These are phyloP conservation scores for Umbilicus rupestris DNA, from an alignment of 164 flowering plant genomes.

Conservation along the genomic window DNA sequence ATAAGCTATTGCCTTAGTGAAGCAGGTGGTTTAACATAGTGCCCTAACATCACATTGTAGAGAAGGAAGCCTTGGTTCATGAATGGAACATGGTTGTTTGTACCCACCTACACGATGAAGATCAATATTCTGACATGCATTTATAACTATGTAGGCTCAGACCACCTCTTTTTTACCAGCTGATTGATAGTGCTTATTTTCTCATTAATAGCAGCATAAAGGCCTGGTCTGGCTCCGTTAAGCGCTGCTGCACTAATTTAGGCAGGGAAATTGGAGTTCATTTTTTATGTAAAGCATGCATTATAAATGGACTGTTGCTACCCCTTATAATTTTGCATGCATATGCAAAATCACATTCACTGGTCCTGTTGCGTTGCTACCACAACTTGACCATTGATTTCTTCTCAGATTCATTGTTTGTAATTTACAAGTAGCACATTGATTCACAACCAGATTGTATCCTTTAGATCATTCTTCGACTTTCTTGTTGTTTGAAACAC, in stretches of 20 bases:
- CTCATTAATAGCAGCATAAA: not conserved
- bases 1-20: no score
- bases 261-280: not conserved
- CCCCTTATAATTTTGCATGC: slow-evolving; percentile 1
- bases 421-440: not conserved
- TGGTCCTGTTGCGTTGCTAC: not conserved
- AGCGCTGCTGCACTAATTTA: not conserved
- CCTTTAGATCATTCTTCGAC: not conserved
- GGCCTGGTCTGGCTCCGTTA: not conserved
- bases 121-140: no score
- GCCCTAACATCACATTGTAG: no score
- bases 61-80: no score
- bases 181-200: not conserved
- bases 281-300: not conserved
- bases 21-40: no score
- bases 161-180: no score
- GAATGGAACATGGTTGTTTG: no score
- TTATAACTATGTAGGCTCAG: no score
- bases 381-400: not conserved
- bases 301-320: not conserved
- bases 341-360: slow-evolving; percentile 5
- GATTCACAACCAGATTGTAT: slow-evolving; percentile 6
- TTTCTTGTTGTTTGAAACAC: not conserved
- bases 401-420: slow-evolving; percentile 1
- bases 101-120: no score